Evolutionary conservation across 306 rosid species (phyloP).

Genomic region (Gynostemma pentaphyllum): DNA sequence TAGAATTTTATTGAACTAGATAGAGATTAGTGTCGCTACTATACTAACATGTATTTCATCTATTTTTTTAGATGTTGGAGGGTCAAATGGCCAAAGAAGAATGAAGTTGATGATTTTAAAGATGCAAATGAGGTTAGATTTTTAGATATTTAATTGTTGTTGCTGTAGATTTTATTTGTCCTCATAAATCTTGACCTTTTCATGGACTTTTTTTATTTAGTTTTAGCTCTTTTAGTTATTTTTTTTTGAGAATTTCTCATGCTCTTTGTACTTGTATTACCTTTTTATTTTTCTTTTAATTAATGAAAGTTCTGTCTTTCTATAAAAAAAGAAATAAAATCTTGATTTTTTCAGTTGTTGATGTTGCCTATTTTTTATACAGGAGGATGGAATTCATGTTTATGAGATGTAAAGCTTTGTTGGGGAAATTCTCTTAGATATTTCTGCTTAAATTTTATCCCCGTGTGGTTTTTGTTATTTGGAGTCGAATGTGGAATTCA

Average conservation of each 20-base stretch:
- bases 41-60: background rate
- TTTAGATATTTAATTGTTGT: background rate
- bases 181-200: background rate
- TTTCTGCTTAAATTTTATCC: background rate
- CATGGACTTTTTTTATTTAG: too few relatives aligned
- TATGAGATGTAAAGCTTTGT: background rate
- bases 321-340: too few relatives aligned
- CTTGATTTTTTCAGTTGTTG: background rate
- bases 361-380: background rate
- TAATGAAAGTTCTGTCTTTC: too few relatives aligned
- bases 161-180: background rate
- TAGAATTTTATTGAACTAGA: background rate
- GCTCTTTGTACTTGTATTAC: too few relatives aligned
- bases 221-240: too few relatives aligned
- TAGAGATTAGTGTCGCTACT: background rate
- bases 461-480: background rate
- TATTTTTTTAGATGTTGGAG: conserved; percentile 75
- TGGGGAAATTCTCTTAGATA: background rate
- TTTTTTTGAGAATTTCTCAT: too few relatives aligned
- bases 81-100: conserved; percentile 80
- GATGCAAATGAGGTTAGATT: conserved; percentile 89
- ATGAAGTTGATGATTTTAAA: conserved; percentile 39
- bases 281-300: too few relatives aligned
- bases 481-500: background rate
- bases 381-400: background rate